Evolutionary conservation across 495 filamentous ascomycete genomes (phyloP).

Genomic region (Niebla homalea): DNA sequence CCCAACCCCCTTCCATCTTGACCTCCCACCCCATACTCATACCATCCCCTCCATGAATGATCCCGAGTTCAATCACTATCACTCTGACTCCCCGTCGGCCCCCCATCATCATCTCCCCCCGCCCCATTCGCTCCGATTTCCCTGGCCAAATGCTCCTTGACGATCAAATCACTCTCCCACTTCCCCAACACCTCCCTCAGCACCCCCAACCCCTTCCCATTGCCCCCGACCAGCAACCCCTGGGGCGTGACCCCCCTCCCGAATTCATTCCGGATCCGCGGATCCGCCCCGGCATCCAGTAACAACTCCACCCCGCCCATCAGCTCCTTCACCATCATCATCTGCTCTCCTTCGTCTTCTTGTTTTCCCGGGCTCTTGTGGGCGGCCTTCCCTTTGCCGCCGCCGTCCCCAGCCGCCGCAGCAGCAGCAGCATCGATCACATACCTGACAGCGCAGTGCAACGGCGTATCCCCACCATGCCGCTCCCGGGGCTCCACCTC

Average conservation of each 20-base stretch:
- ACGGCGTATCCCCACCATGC: slow-evolving; percentile 73
- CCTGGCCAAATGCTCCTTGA: slow-evolving; percentile 20
- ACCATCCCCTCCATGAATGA: no score
- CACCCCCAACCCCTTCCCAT: no score
- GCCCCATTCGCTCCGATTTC: slow-evolving; percentile 12
- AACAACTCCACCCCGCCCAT: slow-evolving; percentile 54
- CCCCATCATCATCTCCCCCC: slow-evolving; percentile 10
- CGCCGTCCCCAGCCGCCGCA: slow-evolving; percentile 16
- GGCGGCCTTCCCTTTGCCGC: background rate
- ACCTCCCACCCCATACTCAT: no score
- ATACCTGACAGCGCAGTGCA: slow-evolving; percentile 78
- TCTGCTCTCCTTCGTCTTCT: no score
- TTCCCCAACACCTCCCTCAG: slow-evolving; percentile 55
- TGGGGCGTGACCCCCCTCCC: slow-evolving; percentile 42
- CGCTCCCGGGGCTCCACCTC: slow-evolving; percentile 85
- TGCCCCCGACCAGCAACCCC: slow-evolving; percentile 46
- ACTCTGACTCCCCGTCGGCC: slow-evolving; percentile 17
- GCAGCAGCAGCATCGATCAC: slow-evolving; percentile 58
- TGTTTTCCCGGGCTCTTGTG: no score
- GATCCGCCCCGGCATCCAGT: slow-evolving; percentile 78
- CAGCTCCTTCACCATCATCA: background rate
- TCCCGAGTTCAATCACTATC: slow-evolving; percentile 13
- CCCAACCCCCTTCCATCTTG: no score
- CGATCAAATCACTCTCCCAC: slow-evolving; percentile 37
- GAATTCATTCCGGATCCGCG: slow-evolving; percentile 54